Percentiles rank a stretch among this genome's conserved stretches.
Conservation (phyloP, 2,329 filamentous ascomycete genomes). For the Orbilia oligospora region DNA sequence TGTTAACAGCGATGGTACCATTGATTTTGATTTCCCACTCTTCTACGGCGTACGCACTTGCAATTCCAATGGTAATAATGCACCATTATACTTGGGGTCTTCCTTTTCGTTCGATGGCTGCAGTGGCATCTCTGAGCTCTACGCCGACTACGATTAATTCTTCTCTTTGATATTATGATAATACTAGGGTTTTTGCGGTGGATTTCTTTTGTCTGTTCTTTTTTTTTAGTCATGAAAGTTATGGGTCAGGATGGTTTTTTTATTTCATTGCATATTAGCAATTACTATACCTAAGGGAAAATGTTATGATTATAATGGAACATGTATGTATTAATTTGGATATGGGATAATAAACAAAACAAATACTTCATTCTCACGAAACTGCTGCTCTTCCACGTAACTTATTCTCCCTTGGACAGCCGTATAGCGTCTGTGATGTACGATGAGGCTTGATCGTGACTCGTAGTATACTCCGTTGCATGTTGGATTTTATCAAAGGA, state of each 20-base stretch:
- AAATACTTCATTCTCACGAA: not conserved
- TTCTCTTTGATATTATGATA: not conserved
- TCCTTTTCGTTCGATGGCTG: not conserved
- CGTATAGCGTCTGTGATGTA: too few relatives aligned
- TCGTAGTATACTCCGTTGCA: too few relatives aligned
- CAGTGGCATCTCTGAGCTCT: not conserved
- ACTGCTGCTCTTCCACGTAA: too few relatives aligned
- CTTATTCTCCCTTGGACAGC: too few relatives aligned
- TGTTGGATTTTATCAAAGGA: too few relatives aligned
- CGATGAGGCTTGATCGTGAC: too few relatives aligned
- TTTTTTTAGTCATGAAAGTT: not conserved
- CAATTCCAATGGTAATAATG: not conserved
- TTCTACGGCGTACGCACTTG: not conserved
- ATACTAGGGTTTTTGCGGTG: not conserved
- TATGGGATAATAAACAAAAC: not conserved
- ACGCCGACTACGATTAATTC: slow-evolving; percentile 9
- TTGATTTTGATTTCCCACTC: not conserved
- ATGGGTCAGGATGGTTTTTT: not conserved
- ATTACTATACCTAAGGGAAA: not conserved
- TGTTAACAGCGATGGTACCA: not conserved
- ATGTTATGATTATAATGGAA: not conserved
- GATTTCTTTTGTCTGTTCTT: not conserved
- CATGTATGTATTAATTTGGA: not conserved
- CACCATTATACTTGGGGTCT: not conserved
- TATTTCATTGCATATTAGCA: too few relatives aligned